Percentiles rank a stretch among this genome's conserved stretches.
phyloP scores from a whole-genome alignment of 805 yeast genomes.

The Pichia kluyveri region DNA sequence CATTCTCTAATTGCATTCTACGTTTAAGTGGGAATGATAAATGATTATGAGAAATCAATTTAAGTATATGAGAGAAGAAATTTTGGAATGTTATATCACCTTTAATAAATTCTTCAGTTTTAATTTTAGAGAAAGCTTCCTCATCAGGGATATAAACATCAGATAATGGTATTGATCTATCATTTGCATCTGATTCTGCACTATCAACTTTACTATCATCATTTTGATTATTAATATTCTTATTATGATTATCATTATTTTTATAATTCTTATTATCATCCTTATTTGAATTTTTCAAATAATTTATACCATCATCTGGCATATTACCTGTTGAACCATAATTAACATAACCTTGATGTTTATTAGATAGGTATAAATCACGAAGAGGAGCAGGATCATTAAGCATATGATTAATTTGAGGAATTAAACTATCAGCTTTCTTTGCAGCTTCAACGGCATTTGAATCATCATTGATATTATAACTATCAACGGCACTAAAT shows the following conservation, averaged over 20 bases:
- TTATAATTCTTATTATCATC: not conserved
- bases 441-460: not conserved
- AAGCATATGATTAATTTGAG: slow-evolving; percentile 1
- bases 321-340: slow-evolving; percentile 24
- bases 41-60: slow-evolving; percentile 22
- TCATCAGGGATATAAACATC: slow-evolving; percentile 20
- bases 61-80: slow-evolving; percentile 24
- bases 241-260: not conserved
- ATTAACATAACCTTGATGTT: slow-evolving; percentile 14
- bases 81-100: slow-evolving; percentile 27
- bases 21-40: slow-evolving; percentile 25
- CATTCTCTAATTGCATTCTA: slow-evolving; percentile 22
- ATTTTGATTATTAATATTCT: not conserved
- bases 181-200: slow-evolving; percentile 13
- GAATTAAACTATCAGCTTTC: not conserved
- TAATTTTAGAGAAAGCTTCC: slow-evolving; percentile 20
- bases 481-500: no score
- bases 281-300: not conserved
- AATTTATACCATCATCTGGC: not conserved
- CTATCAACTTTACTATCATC: not conserved
- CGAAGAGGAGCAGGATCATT: slow-evolving; percentile 17
- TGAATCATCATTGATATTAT: no score
- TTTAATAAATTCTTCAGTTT: slow-evolving; percentile 21
- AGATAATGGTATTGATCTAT: slow-evolving; percentile 22
- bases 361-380: slow-evolving; percentile 16